Percentiles rank a stretch among this genome's conserved stretches.
Evolutionary conservation across 148 eudicot genomes (phyloP).

Genomic region (Pouteria glomerata): DNA sequence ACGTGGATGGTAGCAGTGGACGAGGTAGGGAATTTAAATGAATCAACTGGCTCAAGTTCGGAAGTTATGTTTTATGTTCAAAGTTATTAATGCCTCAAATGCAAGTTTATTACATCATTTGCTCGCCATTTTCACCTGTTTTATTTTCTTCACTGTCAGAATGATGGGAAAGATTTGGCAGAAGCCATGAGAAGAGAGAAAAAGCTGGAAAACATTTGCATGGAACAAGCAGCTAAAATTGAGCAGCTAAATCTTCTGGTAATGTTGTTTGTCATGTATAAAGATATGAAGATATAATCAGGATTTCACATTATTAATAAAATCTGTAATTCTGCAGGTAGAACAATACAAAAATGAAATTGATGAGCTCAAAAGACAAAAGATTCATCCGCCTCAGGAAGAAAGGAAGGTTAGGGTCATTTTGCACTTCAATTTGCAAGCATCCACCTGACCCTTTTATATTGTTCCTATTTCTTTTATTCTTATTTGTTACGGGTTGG

Average conservation of each 20-base stretch:
- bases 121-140: neutral
- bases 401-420: constrained; percentile 49
- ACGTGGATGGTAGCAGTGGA: constrained; percentile 27
- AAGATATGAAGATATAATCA: neutral
- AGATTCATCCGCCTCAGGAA: constrained; percentile 6
- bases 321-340: constrained; percentile 41
- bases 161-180: constrained; percentile 23
- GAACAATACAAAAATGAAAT: constrained; percentile 45
- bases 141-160: constrained; percentile 31
- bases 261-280: neutral
- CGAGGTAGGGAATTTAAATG: constrained; percentile 14
- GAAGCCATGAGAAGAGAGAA: constrained; percentile 36
- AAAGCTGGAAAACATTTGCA: constrained; percentile 62
- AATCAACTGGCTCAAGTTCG: constrained; percentile 10
- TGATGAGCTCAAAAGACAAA: constrained; percentile 15
- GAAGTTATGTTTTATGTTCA: constrained; percentile 13
- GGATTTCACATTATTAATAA: neutral
- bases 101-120: neutral
- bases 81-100: neutral
- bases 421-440: neutral
- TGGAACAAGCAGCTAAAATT: constrained; percentile 74
- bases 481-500: neutral
- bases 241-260: constrained; percentile 80
- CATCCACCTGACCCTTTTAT: neutral
- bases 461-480: neutral